phyloP scores from a whole-genome alignment of 2,329 filamentous ascomycete species.

The Aspergillus intermedius region DNA sequence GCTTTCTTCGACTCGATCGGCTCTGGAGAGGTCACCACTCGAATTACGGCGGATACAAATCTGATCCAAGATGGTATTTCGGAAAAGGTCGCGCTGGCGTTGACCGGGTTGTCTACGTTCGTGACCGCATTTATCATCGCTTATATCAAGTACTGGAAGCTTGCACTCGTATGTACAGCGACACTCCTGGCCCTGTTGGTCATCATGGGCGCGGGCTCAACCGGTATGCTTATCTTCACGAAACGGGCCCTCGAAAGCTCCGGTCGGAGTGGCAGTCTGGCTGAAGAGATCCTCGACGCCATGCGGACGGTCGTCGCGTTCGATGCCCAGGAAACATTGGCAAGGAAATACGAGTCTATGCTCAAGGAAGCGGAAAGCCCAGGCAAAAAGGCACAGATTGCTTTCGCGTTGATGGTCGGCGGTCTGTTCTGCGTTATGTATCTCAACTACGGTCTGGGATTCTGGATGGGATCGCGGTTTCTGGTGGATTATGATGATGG shows the following conservation, averaged over 20 bases:
- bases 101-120: constrained; percentile 71
- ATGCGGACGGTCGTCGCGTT: constrained; percentile 90
- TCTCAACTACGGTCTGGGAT: constrained; percentile 78
- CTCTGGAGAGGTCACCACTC: constrained; percentile 81
- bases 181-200: constrained; percentile 68
- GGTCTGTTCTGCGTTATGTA: constrained; percentile 79
- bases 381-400: constrained; percentile 68
- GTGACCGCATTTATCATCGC: constrained; percentile 80
- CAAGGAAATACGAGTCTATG: constrained; percentile 73
- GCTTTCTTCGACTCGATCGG: constrained; percentile 87
- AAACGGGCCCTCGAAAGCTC: constrained; percentile 73
- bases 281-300: constrained; percentile 90
- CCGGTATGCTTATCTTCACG: constrained; percentile 55
- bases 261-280: constrained; percentile 76
- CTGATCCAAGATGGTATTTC: constrained; percentile 86
- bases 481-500: constrained; percentile 56
- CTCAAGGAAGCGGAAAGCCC: constrained; percentile 65
- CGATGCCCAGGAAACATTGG: constrained; percentile 83
- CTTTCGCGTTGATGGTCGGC: constrained; percentile 71
- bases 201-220: constrained; percentile 64
- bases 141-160: constrained; percentile 84
- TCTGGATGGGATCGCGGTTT: constrained; percentile 79
- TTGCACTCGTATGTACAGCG: constrained; percentile 76
- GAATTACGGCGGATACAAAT: constrained; percentile 87
- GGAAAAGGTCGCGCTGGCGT: constrained; percentile 72